Percentiles rank a stretch among this genome's conserved stretches.
Evolutionary conservation across 345 rosid species (phyloP).

Genomic region (Gossypioides kirkii): DNA sequence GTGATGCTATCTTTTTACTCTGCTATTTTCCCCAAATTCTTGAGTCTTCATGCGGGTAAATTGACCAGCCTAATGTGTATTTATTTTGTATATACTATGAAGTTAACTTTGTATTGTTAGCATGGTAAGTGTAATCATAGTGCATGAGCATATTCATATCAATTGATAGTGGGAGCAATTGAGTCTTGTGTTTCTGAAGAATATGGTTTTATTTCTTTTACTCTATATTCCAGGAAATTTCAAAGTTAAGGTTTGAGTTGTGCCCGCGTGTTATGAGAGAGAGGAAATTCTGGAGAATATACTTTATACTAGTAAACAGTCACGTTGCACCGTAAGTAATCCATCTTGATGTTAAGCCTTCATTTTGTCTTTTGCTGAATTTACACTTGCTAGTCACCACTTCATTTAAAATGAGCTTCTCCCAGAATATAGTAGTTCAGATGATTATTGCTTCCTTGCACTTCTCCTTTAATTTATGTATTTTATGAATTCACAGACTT

Average conservation of each 20-base stretch:
- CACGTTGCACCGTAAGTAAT: constrained; percentile 45
- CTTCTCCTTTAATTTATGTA: neutral
- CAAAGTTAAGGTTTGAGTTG: constrained; percentile 55
- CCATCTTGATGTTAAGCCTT: constrained; percentile 7
- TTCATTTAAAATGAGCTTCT: neutral
- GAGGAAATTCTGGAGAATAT: constrained; percentile 67
- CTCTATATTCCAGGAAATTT: constrained; percentile 43
- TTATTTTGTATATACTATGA: neutral
- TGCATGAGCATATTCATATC: constrained; percentile 4
- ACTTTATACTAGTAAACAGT: constrained; percentile 51
- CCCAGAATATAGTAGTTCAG: neutral
- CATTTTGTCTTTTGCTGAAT: neutral
- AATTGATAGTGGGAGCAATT: neutral
- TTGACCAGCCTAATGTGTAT: neutral
- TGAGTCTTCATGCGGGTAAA: neutral
- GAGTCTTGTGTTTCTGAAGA: neutral
- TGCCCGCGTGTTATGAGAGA: constrained; percentile 63
- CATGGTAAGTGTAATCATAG: neutral
- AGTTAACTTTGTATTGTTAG: neutral
- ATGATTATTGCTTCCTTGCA: neutral
- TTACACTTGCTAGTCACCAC: neutral
- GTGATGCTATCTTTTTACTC: neutral
- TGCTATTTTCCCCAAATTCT: neutral
- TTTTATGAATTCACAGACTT: neutral
- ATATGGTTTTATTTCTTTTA: neutral